Evolutionary conservation across 805 yeast species (phyloP), one percentile per base, ranked within the genome.

Genomic region (Candida loeiensis): DNA sequence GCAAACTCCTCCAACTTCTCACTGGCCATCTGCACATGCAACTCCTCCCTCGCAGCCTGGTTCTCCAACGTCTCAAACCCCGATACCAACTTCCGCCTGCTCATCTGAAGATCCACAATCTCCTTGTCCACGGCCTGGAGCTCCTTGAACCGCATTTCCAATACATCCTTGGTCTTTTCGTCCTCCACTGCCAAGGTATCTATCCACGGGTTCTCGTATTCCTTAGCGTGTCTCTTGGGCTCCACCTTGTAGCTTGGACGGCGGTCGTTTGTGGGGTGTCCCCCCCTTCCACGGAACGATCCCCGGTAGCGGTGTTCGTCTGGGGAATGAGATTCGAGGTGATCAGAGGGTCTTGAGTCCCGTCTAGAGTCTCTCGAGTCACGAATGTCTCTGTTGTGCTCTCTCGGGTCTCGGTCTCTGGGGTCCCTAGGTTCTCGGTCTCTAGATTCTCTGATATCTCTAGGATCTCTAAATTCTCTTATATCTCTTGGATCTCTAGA

Each of bases 1-100:
- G 73, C 59, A 56, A 76, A 63, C 43, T 74, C 74, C 45, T 74
- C 80, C 31, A 76, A 57, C 48, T 73, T 74, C 45, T 76, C 80
- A 32, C 59, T 71, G 22, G 69, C 58, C n/a, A 66, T 37, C 38
- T 59, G 59, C 6, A 59, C 69, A 43, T 63, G 59, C 27, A 66
- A 45, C 14, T 53, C 63, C 39, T 69, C 73, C 35, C 63, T 48
- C 24, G 31, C 45, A 1, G 60, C 56, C 37, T 61, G 63, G 8
- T 47, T 41, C 33, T 56, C 56, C 24, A 61, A 39, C 6, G 40
- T 40, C 11, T 37, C 43, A 12, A 58, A 43, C 2, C 48, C 39
- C 17, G 39, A 40, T 27, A 50, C 50, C 29, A 64, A 50, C 46
- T 48, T 52, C 13, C 50, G 40, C 26, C 53, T 48, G 19, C 53